Conservation (phyloP, 345 rosid genomes). For the Zanthoxylum bungeanum region DNA sequence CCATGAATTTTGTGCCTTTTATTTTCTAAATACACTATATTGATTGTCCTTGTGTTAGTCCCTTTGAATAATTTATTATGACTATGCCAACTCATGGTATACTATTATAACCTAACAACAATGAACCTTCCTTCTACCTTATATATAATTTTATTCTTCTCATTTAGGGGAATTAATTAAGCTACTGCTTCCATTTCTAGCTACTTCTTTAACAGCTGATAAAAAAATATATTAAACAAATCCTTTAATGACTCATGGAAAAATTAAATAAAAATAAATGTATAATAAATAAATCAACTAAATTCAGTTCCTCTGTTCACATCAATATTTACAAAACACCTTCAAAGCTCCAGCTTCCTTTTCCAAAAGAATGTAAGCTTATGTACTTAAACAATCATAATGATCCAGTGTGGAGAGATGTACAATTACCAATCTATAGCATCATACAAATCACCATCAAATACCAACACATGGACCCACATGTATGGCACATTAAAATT, state of each 20-base stretch:
- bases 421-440: not conserved
- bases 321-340: not conserved
- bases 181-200: not conserved
- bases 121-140: conserved; percentile 10
- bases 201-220: not conserved
- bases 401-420: conserved; percentile 1
- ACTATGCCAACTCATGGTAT: conserved; percentile 18
- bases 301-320: conserved; percentile 14
- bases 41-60: not conserved
- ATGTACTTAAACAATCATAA: not conserved
- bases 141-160: not conserved
- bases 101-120: conserved; percentile 1
- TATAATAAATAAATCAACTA: conserved; percentile 4
- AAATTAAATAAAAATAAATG: not conserved
- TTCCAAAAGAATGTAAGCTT: not conserved
- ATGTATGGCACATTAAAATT: not conserved
- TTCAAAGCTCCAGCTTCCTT: conserved; percentile 3
- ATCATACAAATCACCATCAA: not conserved
- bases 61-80: conserved; percentile 15
- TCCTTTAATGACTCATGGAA: not conserved
- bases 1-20: not conserved
- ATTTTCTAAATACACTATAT: not conserved
- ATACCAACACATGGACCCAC: conserved; percentile 21
- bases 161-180: not conserved
- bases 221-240: not conserved